Evolutionary conservation across 2,329 filamentous ascomycete species (phyloP), one percentile per base, ranked within the genome.

Genomic region (Tolypocladium nubicola): DNA sequence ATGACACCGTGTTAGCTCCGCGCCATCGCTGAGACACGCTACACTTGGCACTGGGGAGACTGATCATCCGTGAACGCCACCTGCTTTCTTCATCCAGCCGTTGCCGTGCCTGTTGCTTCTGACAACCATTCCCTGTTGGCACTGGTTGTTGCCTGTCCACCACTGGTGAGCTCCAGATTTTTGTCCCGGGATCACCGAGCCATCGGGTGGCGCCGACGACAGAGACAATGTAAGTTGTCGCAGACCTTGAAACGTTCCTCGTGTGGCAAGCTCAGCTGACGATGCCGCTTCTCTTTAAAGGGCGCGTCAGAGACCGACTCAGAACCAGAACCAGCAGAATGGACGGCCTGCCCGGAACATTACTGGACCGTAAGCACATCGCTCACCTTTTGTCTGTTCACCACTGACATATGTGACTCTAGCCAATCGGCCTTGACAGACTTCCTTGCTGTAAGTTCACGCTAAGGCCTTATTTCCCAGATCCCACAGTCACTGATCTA

Each of bases 361-460:
- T 35, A 72, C 68, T 14, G 73, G 73, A 38, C 73, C 73, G 72
- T 75, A 64, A 64, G 73, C 60, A 30, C 23, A 41, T 40, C 13
- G 14, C 9, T 26, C 37, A 39, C 9, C 19, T n/a, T 35, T 11
- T 11, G 9, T 7, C 23, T 8, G 4, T 53, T 41, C 23, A 54
- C 52, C 26, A 26, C 57, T 64, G 43, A 66, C 60, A 35, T 26
- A 0, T 35, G 35, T 43, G 14, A 21, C 10, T 52, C 43, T 49
- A 76, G 74, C 4, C 77, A 79, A 67, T 82, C 79, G 23, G 79
- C 79, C 16, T 65, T 82, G 65, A 82, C 78, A 2, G 77, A 81
- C 61, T 82, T 79, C 59, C 68, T 82, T 49, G 78, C 79, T 30
- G 76, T 78, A 61, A 62, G 75, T 63, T 4, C 21, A 19, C n/a